A percentile compares a stretch with the other conserved stretches of the same genome.
phyloP scores from a whole-genome alignment of 2,329 filamentous ascomycete genomes.

The Paecilomyces dactylethromorphus region DNA sequence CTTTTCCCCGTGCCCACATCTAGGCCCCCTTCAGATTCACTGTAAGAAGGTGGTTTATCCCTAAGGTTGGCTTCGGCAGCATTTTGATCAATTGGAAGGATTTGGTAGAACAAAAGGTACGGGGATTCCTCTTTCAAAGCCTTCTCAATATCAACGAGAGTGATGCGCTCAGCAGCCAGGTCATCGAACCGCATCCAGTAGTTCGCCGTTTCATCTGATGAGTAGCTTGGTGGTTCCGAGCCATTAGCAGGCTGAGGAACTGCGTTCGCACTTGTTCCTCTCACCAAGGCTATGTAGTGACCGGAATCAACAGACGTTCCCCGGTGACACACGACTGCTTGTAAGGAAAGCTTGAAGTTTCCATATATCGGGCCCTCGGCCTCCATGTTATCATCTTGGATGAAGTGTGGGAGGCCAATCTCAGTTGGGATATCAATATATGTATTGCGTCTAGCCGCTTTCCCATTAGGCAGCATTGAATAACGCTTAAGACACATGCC shows the following conservation, averaged over 20 bases:
- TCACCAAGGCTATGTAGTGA: conserved; percentile 82
- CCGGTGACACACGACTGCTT: conserved; percentile 87
- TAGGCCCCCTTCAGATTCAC: conserved; percentile 17
- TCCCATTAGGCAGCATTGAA: conserved; percentile 62
- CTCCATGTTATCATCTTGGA: conserved; percentile 67
- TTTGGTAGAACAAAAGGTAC: conserved; percentile 92
- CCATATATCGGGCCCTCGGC: conserved; percentile 63
- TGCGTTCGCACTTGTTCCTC: conserved; percentile 53
- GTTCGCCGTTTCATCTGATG: conserved; percentile 53
- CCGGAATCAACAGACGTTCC: conserved; percentile 80
- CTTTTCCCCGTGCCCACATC: conserved; percentile 15
- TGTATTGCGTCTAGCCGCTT: conserved; percentile 66
- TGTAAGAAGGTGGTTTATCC: conserved; percentile 27
- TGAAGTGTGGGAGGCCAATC: conserved; percentile 78
- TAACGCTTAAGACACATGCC: conserved; percentile 93
- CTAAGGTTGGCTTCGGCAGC: conserved; percentile 26
- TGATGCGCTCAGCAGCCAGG: conserved; percentile 64
- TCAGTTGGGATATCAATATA: conserved; percentile 89
- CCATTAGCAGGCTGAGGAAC: conserved; percentile 19
- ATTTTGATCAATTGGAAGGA: conserved; percentile 76
- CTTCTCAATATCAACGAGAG: conserved; percentile 68
- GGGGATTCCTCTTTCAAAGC: conserved; percentile 82
- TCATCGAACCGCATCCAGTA: conserved; percentile 94
- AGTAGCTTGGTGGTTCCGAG: conserved; percentile 28
- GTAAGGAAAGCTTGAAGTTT: conserved; percentile 89